Conservation (phyloP, 2,329 filamentous ascomycete species). For the Colletotrichum gloeosporioides region DNA sequence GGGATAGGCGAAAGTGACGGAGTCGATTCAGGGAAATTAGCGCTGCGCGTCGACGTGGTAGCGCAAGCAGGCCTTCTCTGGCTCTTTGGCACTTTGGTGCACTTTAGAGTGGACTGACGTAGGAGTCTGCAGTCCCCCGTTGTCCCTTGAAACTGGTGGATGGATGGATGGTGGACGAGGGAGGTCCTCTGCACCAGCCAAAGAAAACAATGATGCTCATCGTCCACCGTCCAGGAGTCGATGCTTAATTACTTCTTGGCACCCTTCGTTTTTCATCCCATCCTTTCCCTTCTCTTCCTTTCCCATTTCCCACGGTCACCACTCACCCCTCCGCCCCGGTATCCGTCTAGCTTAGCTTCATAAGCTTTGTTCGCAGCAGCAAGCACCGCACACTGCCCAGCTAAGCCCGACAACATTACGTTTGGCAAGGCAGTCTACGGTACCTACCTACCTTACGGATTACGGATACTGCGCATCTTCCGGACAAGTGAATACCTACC, state of each 20-base stretch:
- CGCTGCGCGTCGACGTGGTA: neutral
- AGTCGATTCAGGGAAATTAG: slow-evolving; percentile 17
- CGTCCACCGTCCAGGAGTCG: neutral
- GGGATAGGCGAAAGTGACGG: neutral
- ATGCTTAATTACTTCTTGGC: neutral
- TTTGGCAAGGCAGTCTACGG: neutral
- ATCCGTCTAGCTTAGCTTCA: neutral
- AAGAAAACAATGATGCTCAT: neutral
- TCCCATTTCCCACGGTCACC: neutral
- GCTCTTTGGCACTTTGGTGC: neutral
- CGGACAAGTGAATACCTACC: neutral
- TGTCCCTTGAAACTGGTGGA: neutral
- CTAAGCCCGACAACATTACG: neutral
- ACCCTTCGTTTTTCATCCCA: neutral
- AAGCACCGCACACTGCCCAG: neutral
- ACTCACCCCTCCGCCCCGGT: neutral
- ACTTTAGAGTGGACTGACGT: neutral
- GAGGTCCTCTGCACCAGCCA: neutral
- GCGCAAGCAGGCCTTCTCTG: neutral
- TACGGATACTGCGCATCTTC: neutral
- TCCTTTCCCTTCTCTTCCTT: neutral
- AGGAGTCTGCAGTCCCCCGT: neutral
- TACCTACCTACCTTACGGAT: neutral
- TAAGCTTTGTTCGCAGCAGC: neutral
- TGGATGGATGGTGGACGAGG: neutral